Evolutionary conservation across 2,329 filamentous ascomycete species (phyloP).

Genomic region (Huntiella abstrusa): DNA sequence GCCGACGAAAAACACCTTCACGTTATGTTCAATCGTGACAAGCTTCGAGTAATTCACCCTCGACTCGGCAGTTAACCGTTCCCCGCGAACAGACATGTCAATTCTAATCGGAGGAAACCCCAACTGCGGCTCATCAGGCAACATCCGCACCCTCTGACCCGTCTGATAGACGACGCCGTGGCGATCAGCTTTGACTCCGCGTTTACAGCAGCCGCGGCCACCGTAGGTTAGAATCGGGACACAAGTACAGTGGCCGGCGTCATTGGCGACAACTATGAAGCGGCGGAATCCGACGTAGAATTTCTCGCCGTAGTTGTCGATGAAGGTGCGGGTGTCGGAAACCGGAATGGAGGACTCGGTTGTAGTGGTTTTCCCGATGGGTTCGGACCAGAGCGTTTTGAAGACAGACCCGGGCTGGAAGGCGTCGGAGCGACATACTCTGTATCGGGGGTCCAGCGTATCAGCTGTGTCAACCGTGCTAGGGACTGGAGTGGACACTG

Average conservation of each 20-base stretch:
- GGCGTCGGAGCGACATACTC: neutral
- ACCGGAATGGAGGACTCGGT: constrained; percentile 17
- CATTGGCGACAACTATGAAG: constrained; percentile 34
- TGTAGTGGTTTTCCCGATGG: constrained; percentile 21
- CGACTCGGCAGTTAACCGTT: constrained; percentile 30
- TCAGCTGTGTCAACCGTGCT: neutral
- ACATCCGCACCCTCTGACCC: constrained; percentile 15
- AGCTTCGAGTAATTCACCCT: constrained; percentile 40
- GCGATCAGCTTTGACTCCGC: constrained; percentile 30
- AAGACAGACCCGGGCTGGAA: constrained; percentile 25
- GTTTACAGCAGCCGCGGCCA: constrained; percentile 32
- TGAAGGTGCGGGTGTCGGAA: constrained; percentile 19
- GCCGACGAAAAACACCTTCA: constrained; percentile 39
- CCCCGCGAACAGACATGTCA: constrained; percentile 23
- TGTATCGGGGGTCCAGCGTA: constrained; percentile 6
- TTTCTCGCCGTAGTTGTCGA: constrained; percentile 19
- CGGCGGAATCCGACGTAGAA: constrained; percentile 33
- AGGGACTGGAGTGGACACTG: neutral
- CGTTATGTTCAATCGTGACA: constrained; percentile 37
- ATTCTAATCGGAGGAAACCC: constrained; percentile 30
- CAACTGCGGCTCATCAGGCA: constrained; percentile 26
- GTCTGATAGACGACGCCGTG: constrained; percentile 29
- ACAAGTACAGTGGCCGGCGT: constrained; percentile 34
- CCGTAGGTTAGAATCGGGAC: constrained; percentile 38
- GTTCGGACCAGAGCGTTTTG: constrained; percentile 37